phyloP scores from a whole-genome alignment of 2,329 filamentous ascomycete genomes.

The Fusarium chlamydosporum region DNA sequence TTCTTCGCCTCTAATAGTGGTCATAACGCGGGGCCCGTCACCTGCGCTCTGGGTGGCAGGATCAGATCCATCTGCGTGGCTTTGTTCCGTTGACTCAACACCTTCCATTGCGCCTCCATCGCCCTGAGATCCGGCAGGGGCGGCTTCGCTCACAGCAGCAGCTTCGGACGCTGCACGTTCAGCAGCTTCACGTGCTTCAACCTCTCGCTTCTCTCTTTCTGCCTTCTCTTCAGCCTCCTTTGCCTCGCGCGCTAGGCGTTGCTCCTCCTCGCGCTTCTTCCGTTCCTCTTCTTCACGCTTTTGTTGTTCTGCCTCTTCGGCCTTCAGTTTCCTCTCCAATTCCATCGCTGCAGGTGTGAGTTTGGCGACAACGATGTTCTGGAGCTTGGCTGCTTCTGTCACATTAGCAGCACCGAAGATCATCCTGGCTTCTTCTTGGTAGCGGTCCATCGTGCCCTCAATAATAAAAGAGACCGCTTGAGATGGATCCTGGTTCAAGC shows the following conservation, averaged over 20 bases:
- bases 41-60: slow-evolving; percentile 46
- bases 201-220: slow-evolving; percentile 76
- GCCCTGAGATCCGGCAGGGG: slow-evolving; percentile 18
- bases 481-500: slow-evolving; percentile 70
- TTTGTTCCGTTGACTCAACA: slow-evolving; percentile 69
- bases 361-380: slow-evolving; percentile 77
- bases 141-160: slow-evolving; percentile 56
- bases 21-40: slow-evolving; percentile 74
- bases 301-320: slow-evolving; percentile 66
- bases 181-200: slow-evolving; percentile 74
- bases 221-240: slow-evolving; percentile 79
- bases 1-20: slow-evolving; percentile 86
- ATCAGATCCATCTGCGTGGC: slow-evolving; percentile 52
- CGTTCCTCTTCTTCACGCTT: slow-evolving; percentile 69
- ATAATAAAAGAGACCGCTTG: slow-evolving; percentile 82
- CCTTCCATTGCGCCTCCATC: slow-evolving; percentile 78
- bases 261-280: slow-evolving; percentile 74
- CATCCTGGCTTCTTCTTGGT: slow-evolving; percentile 90
- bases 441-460: slow-evolving; percentile 79
- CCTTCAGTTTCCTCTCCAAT: slow-evolving; percentile 79
- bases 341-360: slow-evolving; percentile 89
- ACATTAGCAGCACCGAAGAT: slow-evolving; percentile 77
- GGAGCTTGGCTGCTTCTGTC: slow-evolving; percentile 77
- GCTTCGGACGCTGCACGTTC: slow-evolving; percentile 72
- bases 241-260: slow-evolving; percentile 76